Evolutionary conservation across 192 early-diverging fungal genomes (phyloP).

Genomic region (Linnemannia zychae): DNA sequence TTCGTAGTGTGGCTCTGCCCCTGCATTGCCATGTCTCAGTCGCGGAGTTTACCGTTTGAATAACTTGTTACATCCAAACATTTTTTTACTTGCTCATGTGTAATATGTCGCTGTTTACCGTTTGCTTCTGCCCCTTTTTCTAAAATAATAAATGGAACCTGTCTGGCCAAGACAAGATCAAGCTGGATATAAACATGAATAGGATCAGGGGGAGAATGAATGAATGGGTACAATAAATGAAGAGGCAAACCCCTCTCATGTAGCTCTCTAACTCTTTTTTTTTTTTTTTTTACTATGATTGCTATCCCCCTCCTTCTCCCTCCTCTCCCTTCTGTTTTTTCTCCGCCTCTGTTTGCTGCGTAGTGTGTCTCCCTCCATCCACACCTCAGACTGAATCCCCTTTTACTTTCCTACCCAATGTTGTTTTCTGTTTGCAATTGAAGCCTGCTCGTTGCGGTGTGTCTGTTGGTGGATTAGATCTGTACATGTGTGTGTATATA

Average conservation of each 20-base stretch:
- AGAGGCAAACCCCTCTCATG: neutral
- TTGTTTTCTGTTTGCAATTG: neutral
- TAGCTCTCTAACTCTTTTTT: neutral
- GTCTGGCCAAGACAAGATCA: neutral
- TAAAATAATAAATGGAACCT: neutral
- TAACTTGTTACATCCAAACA: neutral
- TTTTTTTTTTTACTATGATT: neutral
- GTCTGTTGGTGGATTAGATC: neutral
- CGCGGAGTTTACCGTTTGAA: neutral
- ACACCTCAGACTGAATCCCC: neutral
- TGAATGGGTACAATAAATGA: neutral
- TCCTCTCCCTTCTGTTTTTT: neutral
- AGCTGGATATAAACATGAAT: constrained; percentile 1
- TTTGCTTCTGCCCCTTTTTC: neutral
- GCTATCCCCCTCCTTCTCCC: neutral
- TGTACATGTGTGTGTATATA: neutral
- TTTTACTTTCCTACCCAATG: constrained; percentile 7
- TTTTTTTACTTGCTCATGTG: neutral
- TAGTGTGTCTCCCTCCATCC: neutral
- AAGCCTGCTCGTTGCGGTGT: neutral
- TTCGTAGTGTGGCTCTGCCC: neutral
- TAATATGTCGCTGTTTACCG: neutral
- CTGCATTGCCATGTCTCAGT: neutral
- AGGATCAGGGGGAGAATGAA: neutral
- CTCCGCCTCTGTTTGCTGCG: neutral